Evolutionary conservation across 345 rosid species (phyloP).

Genomic region (Schrenkiella parvula): DNA sequence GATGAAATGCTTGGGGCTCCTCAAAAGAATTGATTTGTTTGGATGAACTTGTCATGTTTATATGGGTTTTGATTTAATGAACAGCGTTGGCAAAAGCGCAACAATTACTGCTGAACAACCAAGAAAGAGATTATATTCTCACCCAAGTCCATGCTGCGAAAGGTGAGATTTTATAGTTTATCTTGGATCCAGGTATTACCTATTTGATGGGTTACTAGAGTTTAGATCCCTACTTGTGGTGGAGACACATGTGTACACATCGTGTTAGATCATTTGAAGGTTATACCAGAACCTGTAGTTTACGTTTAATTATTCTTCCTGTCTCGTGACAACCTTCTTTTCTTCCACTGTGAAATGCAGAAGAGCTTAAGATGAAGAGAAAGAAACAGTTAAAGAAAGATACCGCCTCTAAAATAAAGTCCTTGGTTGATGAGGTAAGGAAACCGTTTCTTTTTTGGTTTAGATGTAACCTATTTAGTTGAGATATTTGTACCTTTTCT

Average conservation of each 20-base stretch:
- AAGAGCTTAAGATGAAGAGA: slow-evolving; percentile 86
- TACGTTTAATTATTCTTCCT: neutral
- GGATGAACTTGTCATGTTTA: neutral
- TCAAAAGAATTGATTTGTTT: neutral
- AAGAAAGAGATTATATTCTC: slow-evolving; percentile 89
- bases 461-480: neutral
- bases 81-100: slow-evolving; percentile 96
- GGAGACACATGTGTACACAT: neutral
- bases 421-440: slow-evolving; percentile 87
- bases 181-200: neutral
- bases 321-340: slow-evolving; percentile 3
- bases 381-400: slow-evolving; percentile 96
- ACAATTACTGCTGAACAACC: slow-evolving; percentile 67
- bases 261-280: neutral
- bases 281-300: neutral
- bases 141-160: slow-evolving; percentile 82
- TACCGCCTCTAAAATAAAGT: slow-evolving; percentile 85
- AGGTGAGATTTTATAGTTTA: slow-evolving; percentile 42
- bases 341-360: slow-evolving; percentile 47
- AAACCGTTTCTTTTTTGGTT: slow-evolving; percentile 1
- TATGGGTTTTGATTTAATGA: slow-evolving; percentile 29
- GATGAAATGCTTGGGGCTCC: neutral
- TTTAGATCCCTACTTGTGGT: neutral
- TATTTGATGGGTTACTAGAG: slow-evolving; percentile 6
- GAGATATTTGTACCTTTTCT: neutral